Evolutionary conservation across 768 basidiomycete genomes (phyloP).

Genomic region (Tylopilus subfusipes): DNA sequence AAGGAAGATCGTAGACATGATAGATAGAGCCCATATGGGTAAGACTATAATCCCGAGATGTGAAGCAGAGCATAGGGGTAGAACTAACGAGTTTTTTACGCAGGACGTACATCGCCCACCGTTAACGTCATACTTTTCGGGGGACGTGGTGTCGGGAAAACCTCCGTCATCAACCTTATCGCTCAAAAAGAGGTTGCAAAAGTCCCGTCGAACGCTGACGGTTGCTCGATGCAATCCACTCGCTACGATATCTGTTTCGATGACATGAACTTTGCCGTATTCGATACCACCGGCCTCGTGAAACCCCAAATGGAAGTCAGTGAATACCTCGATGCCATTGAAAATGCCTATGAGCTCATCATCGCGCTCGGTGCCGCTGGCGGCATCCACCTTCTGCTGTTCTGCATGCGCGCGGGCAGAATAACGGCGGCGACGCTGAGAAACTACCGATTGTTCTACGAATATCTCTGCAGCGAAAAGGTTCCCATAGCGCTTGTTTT

Average conservation of each 20-base stretch:
- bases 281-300: constrained; percentile 36
- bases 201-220: constrained; percentile 27
- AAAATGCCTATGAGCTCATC: constrained; percentile 33
- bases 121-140: constrained; percentile 42
- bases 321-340: constrained; percentile 27
- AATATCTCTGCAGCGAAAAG: constrained; percentile 35
- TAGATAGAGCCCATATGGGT: no score
- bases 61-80: no score
- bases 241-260: constrained; percentile 26
- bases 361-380: constrained; percentile 22
- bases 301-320: constrained; percentile 29
- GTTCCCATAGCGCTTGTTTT: constrained; percentile 41
- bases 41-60: no score
- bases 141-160: constrained; percentile 36
- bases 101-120: no score
- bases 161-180: constrained; percentile 32
- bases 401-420: constrained; percentile 38
- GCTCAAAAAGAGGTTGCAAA: constrained; percentile 19
- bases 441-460: constrained; percentile 39
- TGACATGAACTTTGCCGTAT: constrained; percentile 21
- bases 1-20: no score
- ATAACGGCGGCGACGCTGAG: constrained; percentile 35
- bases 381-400: constrained; percentile 43
- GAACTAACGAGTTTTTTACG: no score
- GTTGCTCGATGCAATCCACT: constrained; percentile 35